Evolutionary conservation across 73 alveolate species (phyloP), one percentile per base, ranked within the genome.

Genomic region (Paramecium sonneborni): DNA sequence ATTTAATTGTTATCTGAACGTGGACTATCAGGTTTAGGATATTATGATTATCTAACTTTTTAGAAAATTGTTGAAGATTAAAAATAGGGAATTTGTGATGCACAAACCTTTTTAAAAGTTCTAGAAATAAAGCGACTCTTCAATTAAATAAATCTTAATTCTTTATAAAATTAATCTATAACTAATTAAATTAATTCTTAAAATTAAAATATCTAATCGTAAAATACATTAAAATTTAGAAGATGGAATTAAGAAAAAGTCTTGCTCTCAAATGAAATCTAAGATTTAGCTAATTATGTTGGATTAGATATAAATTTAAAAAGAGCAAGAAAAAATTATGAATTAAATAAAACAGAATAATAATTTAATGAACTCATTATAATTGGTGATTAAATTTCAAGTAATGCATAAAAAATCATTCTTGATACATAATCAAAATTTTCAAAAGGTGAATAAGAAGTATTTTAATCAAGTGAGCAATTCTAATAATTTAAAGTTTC

Each of bases 181-280:
- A 37, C 34, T n/a, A 74, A 24, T 37, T 6, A 74, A 28, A 32
- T 34, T 34, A n/a, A 74, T 15, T 14, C 6, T 5, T n/a, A 32
- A 74, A 6, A 74, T 74, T 74, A 34, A 74, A 37, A 15, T 2
- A 37, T 10, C 7, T 14, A 34, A 5, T 0, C 12, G 4, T 12
- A 52, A 52, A 52, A 15, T 52, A 28, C 30, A 4, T 12, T 18
- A 6, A 74, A 74, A 39, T 37, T 74, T 37, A 37, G 41, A n/a
- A 74, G 58, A 34, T 74, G 87, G 87, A 74, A 34, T 34, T 39
- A 74, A n/a, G 87, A 74, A 74, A 74, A 10, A 15, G 10, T 67
- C n/a, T 34, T 74, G 26, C 15, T 28, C 32, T 74, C 87, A 3
- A 67, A 37, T 37, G 67, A 74, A 39, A 37, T 74, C 18, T 6